These are phyloP conservation scores for Passalora sequoiae DNA, from an alignment of 2,329 filamentous ascomycete species.

Conservation along the genomic window DNA sequence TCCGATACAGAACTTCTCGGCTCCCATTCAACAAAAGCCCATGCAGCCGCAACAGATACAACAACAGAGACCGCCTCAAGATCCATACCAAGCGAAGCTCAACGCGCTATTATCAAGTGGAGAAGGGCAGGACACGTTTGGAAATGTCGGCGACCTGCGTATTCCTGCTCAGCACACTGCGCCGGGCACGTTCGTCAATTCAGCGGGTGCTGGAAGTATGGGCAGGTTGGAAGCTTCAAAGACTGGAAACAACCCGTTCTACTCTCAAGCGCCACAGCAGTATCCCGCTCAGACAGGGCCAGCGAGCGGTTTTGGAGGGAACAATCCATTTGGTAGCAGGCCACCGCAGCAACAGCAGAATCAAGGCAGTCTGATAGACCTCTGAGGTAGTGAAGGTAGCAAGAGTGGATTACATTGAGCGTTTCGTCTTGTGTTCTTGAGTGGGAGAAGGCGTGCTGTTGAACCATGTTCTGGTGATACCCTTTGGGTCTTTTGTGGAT, in stretches of 20 bases:
- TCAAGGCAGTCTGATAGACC: slow-evolving; percentile 55
- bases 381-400: slow-evolving; percentile 28
- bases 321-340: slow-evolving; percentile 55
- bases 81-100: slow-evolving; percentile 65
- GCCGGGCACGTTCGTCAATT: slow-evolving; percentile 94
- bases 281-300: slow-evolving; percentile 50
- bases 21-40: slow-evolving; percentile 41
- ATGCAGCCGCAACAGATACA: slow-evolving; percentile 46
- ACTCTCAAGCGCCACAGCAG: slow-evolving; percentile 53
- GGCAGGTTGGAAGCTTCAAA: slow-evolving; percentile 61
- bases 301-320: slow-evolving; percentile 38
- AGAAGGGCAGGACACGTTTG: slow-evolving; percentile 94
- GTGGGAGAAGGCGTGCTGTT: slow-evolving; percentile 2
- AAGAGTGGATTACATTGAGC: slow-evolving; percentile 4
- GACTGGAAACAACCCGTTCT: slow-evolving; percentile 88
- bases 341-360: slow-evolving; percentile 41
- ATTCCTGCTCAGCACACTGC: slow-evolving; percentile 96
- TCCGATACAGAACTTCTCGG: slow-evolving; percentile 33
- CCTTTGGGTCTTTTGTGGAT: slow-evolving; percentile 1
- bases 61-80: slow-evolving; percentile 33
- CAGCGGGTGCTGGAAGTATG: slow-evolving; percentile 69
- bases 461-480: neutral
- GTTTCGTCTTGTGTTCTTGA: slow-evolving; percentile 2
- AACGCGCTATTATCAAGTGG: slow-evolving; percentile 81
- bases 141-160: slow-evolving; percentile 91